phyloP scores from a whole-genome alignment of 1,284 basidiomycete species.

The Cutaneotrichosporon arboriforme region DNA sequence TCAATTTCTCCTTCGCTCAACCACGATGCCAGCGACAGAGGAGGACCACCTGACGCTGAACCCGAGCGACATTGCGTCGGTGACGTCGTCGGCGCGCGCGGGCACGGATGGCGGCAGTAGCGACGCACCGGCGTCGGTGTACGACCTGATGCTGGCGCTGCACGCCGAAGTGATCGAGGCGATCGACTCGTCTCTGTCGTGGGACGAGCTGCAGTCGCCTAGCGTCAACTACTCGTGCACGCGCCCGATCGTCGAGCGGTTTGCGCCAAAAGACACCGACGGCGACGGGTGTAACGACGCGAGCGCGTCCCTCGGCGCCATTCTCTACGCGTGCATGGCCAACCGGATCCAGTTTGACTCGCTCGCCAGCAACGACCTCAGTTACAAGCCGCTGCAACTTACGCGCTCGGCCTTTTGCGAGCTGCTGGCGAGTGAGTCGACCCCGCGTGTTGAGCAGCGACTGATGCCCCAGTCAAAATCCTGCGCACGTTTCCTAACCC shows the following conservation, averaged over 20 bases:
- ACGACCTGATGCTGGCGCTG: slow-evolving; percentile 40
- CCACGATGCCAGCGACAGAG: neutral
- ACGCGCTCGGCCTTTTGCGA: slow-evolving; percentile 74
- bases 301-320: slow-evolving; percentile 23
- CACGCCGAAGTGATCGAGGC: slow-evolving; percentile 26
- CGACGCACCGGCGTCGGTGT: slow-evolving; percentile 17
- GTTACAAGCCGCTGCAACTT: slow-evolving; percentile 64
- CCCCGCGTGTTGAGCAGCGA: neutral
- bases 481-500: slow-evolving; percentile 59
- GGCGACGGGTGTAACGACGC: neutral
- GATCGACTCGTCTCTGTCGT: slow-evolving; percentile 67
- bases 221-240: slow-evolving; percentile 79
- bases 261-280: slow-evolving; percentile 57
- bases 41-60: neutral
- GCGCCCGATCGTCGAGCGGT: slow-evolving; percentile 71
- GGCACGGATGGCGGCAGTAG: too few relatives aligned
- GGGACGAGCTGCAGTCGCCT: slow-evolving; percentile 76
- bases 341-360: slow-evolving; percentile 46
- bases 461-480: slow-evolving; percentile 61
- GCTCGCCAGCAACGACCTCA: slow-evolving; percentile 60
- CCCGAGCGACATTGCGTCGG: too few relatives aligned
- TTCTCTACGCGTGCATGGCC: slow-evolving; percentile 42
- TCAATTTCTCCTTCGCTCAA: neutral
- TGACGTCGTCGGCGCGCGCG: too few relatives aligned
- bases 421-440: slow-evolving; percentile 58